phyloP scores from a whole-genome alignment of 2,329 filamentous ascomycete species.

The Epichloe sp. region DNA sequence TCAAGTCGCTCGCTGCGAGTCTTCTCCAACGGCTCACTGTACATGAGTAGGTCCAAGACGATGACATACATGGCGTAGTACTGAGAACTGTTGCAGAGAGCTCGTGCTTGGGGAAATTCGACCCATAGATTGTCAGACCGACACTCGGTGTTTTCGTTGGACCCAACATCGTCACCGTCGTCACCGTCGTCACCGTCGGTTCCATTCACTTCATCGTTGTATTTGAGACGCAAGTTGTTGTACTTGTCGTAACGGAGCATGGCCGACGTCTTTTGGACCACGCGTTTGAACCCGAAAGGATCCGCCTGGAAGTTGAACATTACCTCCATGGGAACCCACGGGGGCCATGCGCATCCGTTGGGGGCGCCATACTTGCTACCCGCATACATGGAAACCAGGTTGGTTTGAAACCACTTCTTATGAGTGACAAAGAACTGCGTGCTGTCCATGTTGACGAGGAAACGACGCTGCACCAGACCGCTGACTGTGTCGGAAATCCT shows the following conservation, averaged over 20 bases:
- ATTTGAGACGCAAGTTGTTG: constrained; percentile 92
- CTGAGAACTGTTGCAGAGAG: constrained; percentile 92
- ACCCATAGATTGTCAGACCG: constrained; percentile 96
- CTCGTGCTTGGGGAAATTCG: constrained; percentile 85
- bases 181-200: constrained; percentile 33
- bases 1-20: constrained; percentile 89
- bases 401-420: constrained; percentile 75
- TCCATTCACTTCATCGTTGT: constrained; percentile 80
- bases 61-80: constrained; percentile 99
- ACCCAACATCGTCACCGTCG: constrained; percentile 26
- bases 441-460: constrained; percentile 91
- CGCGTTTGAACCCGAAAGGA: constrained; percentile 93
- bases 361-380: constrained; percentile 85
- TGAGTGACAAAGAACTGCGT: constrained; percentile 97
- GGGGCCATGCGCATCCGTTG: constrained; percentile 80
- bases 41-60: constrained; percentile 86
- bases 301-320: constrained; percentile 95
- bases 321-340: constrained; percentile 95
- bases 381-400: constrained; percentile 83
- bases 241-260: constrained; percentile 94
- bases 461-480: constrained; percentile 86
- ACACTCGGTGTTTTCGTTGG: constrained; percentile 49
- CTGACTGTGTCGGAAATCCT: constrained; percentile 85
- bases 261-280: constrained; percentile 93
- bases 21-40: constrained; percentile 93